Evolutionary conservation across 306 rosid species (phyloP).

Genomic region (Inga oerstediana): DNA sequence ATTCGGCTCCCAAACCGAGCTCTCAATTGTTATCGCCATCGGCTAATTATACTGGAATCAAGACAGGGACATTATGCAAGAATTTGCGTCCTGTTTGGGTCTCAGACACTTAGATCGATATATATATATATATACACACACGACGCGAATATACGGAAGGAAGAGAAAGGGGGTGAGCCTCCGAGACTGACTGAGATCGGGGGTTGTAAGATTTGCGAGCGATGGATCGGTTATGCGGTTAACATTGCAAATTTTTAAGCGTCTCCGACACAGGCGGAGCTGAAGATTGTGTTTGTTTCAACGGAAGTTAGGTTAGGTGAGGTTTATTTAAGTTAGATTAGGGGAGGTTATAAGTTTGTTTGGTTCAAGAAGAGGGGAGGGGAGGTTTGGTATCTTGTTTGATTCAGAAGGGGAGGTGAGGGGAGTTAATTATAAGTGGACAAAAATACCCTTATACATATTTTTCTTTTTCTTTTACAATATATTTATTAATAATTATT

Average conservation of each 20-base stretch:
- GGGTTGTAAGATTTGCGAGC: slow-evolving; percentile 17
- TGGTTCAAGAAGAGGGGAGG: too few relatives aligned
- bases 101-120: slow-evolving; percentile 46
- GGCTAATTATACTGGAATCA: slow-evolving; percentile 21
- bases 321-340: too few relatives aligned
- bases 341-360: too few relatives aligned
- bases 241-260: background rate
- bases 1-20: slow-evolving; percentile 84
- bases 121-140: background rate
- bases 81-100: slow-evolving; percentile 29
- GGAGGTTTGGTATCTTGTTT: too few relatives aligned
- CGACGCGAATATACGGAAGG: background rate
- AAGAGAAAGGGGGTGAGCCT: background rate
- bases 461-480: too few relatives aligned
- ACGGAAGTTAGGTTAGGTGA: too few relatives aligned
- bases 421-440: too few relatives aligned
- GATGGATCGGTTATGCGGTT: background rate
- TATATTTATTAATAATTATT: too few relatives aligned
- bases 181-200: background rate
- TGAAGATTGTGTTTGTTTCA: too few relatives aligned
- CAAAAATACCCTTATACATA: too few relatives aligned
- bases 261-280: background rate
- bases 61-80: slow-evolving; percentile 11
- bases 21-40: slow-evolving; percentile 88
- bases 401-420: too few relatives aligned